Evolutionary conservation across 73 alveolate genomes (phyloP).

Genomic region (Blepharisma stoltei): DNA sequence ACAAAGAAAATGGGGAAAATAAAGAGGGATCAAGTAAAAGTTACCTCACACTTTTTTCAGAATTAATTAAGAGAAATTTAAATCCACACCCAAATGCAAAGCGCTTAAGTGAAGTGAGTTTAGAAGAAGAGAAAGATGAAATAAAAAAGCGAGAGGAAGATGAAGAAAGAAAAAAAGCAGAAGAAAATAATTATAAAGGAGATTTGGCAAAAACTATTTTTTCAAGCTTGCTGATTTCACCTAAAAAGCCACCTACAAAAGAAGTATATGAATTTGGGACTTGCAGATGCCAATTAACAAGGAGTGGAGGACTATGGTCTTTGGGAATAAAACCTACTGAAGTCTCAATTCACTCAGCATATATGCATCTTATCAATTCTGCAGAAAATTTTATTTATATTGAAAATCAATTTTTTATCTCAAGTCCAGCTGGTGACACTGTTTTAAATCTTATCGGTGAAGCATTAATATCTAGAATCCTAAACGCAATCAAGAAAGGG

Average conservation of each 20-base stretch:
- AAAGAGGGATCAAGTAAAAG: not conserved
- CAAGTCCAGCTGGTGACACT: slow-evolving; percentile 57
- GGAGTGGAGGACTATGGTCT: slow-evolving; percentile 90
- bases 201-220: not conserved
- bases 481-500: slow-evolving; percentile 54
- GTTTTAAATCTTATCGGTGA: slow-evolving; percentile 73
- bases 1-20: not conserved
- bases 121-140: not conserved
- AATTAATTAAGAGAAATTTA: not conserved
- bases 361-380: slow-evolving; percentile 68
- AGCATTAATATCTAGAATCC: slow-evolving; percentile 71
- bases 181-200: not conserved
- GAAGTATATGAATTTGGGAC: slow-evolving; percentile 24
- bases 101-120: slow-evolving; percentile 61
- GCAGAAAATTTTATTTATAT: slow-evolving; percentile 88
- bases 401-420: slow-evolving; percentile 93
- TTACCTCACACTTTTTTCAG: not conserved
- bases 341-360: slow-evolving; percentile 78
- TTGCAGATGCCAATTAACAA: slow-evolving; percentile 57
- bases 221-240: not conserved
- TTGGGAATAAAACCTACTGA: slow-evolving; percentile 84
- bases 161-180: not conserved
- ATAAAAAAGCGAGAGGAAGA: not conserved
- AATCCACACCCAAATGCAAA: not conserved
- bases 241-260: not conserved